A percentile compares a stretch with the other conserved stretches of the same genome.
phyloP scores from a whole-genome alignment of 2,329 filamentous ascomycete genomes.

The Stagonosporopsis tanaceti region DNA sequence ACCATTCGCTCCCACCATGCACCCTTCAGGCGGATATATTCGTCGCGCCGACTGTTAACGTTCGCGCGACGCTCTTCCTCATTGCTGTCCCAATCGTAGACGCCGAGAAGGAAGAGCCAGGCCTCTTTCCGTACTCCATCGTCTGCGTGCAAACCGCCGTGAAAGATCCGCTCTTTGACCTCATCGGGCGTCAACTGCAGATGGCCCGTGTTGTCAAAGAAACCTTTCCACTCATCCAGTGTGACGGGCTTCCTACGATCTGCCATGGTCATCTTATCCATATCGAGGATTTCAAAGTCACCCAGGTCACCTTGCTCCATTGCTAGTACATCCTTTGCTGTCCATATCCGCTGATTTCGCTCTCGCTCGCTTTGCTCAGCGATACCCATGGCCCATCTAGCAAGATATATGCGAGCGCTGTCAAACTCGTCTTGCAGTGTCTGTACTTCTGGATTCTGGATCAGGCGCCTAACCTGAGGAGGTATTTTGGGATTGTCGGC shows the following conservation, averaged over 20 bases:
- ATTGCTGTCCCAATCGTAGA: constrained; percentile 93
- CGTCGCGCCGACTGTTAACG: constrained; percentile 85
- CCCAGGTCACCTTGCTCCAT: constrained; percentile 95
- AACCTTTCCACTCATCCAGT: constrained; percentile 86
- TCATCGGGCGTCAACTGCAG: constrained; percentile 85
- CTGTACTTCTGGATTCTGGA: constrained; percentile 93
- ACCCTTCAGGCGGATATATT: constrained; percentile 92
- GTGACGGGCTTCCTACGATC: constrained; percentile 81
- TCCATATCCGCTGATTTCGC: constrained; percentile 86
- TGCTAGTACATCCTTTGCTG: constrained; percentile 88
- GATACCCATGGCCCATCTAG: constrained; percentile 98
- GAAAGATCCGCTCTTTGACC: constrained; percentile 96
- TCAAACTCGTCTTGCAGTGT: constrained; percentile 97
- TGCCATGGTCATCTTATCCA: constrained; percentile 76
- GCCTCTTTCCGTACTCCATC: constrained; percentile 96
- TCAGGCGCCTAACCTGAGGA: constrained; percentile 82
- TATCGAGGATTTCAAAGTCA: constrained; percentile 91
- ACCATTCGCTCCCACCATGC: constrained; percentile 95
- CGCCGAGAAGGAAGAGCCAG: constrained; percentile 91
- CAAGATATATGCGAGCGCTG: constrained; percentile 91
- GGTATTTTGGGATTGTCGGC: constrained; percentile 91
- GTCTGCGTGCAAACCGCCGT: constrained; percentile 86
- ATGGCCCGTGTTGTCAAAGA: constrained; percentile 82
- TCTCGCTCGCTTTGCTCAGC: constrained; percentile 95
- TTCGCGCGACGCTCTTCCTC: constrained; percentile 83